Conservation (phyloP, 495 filamentous ascomycete species). For the Hypomontagnella monticulosa region DNA sequence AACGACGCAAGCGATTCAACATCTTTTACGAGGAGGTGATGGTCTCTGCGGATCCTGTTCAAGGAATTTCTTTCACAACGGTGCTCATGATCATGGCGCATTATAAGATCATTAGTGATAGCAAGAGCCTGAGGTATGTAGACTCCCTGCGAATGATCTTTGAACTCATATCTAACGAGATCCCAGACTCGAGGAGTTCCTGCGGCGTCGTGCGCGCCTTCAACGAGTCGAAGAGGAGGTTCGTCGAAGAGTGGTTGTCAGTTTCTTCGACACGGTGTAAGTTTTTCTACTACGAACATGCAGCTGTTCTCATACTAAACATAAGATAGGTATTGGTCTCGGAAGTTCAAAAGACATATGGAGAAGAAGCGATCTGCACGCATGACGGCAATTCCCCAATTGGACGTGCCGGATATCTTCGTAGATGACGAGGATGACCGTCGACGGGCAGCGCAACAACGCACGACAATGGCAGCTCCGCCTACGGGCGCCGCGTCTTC, state of each 20-base stretch:
- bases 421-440: slow-evolving; percentile 72
- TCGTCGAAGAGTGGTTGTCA: slow-evolving; percentile 83
- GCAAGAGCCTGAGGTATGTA: slow-evolving; percentile 83
- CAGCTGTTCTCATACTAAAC: slow-evolving; percentile 8
- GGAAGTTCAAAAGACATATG: slow-evolving; percentile 77
- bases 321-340: slow-evolving; percentile 72
- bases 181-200: slow-evolving; percentile 85
- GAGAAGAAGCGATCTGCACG: slow-evolving; percentile 74
- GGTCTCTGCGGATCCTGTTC: slow-evolving; percentile 86
- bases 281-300: slow-evolving; percentile 27
- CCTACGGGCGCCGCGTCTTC: slow-evolving; percentile 30
- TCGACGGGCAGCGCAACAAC: slow-evolving; percentile 33
- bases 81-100: slow-evolving; percentile 98
- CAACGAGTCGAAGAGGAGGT: slow-evolving; percentile 98
- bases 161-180: slow-evolving; percentile 7
- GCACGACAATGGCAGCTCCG: slow-evolving; percentile 38
- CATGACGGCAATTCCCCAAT: slow-evolving; percentile 79
- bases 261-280: slow-evolving; percentile 94
- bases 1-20: slow-evolving; percentile 80
- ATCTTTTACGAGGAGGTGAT: slow-evolving; percentile 96
- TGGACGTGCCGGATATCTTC: slow-evolving; percentile 89
- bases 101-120: slow-evolving; percentile 99
- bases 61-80: slow-evolving; percentile 90
- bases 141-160: background rate
- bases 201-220: slow-evolving; percentile 87